Evolutionary conservation across 2,329 filamentous ascomycete genomes (phyloP), one percentile per base, ranked within the genome.

Genomic region (Alternaria arbusti): DNA sequence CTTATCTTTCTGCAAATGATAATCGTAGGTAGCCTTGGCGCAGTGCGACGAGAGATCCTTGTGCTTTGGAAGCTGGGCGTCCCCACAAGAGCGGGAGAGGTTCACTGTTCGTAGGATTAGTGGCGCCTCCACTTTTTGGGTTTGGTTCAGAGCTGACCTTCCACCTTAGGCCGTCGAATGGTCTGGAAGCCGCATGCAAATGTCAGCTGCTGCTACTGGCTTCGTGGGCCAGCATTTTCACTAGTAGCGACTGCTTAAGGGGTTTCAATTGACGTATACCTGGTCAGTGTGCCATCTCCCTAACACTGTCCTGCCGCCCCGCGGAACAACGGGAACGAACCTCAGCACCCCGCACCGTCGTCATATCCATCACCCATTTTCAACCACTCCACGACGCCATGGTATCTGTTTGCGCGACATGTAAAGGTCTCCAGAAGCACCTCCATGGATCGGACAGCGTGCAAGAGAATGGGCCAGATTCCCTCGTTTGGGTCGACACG

Each of bases 371-470:
- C 51, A 49, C 52, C 28, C 15, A 43, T 23, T 26, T 25, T 11
- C 17, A 30, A 44, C 10, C 26, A 55, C 56, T 55, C 46, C 28
- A 45, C 56, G 50, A 28, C 65, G 63, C 65, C 30, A 77, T 77
- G 73, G 73, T 72, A n/a, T 72, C 71, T 56, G 67, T 74, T 28
- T 78, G 76, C 67, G 67, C 68, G 25, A 76, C 72, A 59, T 79
- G 76, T 66, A 74, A 74, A 72, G 71, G 75, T 57, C 64, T 79
- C 61, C 76, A 79, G 57, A 77, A 73, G 59, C 69, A 76, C 50
- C 68, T 72, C 26, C 68, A 67, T 28, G 54, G 65, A n/a, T 56
- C 69, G 28, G 69, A 71, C 32, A 63, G 57, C 28, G 22, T 50
- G 20, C 67, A 68, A 57, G 66, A 69, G 40, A 58, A 63, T 8